A percentile compares a stretch with the other conserved stretches of the same genome.
phyloP scores from a whole-genome alignment of 2,329 filamentous ascomycete genomes.

The Aspergillus chevalieri region DNA sequence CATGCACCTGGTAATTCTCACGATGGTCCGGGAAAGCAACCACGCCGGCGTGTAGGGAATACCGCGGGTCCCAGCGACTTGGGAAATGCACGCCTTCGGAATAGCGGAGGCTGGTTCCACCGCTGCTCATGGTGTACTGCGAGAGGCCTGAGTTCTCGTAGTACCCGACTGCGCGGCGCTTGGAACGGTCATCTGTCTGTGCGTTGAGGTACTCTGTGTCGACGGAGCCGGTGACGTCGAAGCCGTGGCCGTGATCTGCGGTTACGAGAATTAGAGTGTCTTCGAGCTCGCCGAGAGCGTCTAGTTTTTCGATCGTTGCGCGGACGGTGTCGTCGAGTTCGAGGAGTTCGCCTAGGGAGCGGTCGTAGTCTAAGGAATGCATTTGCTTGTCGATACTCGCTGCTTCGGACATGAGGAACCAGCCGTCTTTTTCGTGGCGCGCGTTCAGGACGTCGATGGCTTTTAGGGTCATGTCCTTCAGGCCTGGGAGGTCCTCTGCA shows the following conservation, averaged over 20 bases:
- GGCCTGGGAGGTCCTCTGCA: slow-evolving; percentile 69
- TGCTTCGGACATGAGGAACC: slow-evolving; percentile 82
- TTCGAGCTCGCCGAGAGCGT: slow-evolving; percentile 59
- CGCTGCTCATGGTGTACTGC: slow-evolving; percentile 61
- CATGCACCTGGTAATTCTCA: slow-evolving; percentile 69
- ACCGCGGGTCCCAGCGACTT: slow-evolving; percentile 71
- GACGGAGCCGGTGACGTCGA: slow-evolving; percentile 76
- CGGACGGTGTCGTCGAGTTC: slow-evolving; percentile 79
- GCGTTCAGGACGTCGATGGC: slow-evolving; percentile 71
- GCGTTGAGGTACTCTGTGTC: slow-evolving; percentile 70
- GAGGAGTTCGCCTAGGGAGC: slow-evolving; percentile 74
- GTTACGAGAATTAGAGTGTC: slow-evolving; percentile 75
- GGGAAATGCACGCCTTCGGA: slow-evolving; percentile 71
- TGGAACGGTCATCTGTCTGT: slow-evolving; percentile 61
- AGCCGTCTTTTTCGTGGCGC: slow-evolving; percentile 62
- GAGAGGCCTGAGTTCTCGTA: slow-evolving; percentile 69
- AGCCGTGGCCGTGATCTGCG: slow-evolving; percentile 84
- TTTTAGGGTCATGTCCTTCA: slow-evolving; percentile 87
- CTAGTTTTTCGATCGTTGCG: slow-evolving; percentile 66
- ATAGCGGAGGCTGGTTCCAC: slow-evolving; percentile 57
- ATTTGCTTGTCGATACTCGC: slow-evolving; percentile 87
- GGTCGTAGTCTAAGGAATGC: slow-evolving; percentile 79
- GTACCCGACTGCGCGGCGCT: slow-evolving; percentile 67
- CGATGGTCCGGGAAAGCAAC: slow-evolving; percentile 67
- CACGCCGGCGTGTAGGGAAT: slow-evolving; percentile 69